These are phyloP conservation scores for Arabis alpina DNA, from an alignment of 345 rosid genomes.

Conservation along the genomic window DNA sequence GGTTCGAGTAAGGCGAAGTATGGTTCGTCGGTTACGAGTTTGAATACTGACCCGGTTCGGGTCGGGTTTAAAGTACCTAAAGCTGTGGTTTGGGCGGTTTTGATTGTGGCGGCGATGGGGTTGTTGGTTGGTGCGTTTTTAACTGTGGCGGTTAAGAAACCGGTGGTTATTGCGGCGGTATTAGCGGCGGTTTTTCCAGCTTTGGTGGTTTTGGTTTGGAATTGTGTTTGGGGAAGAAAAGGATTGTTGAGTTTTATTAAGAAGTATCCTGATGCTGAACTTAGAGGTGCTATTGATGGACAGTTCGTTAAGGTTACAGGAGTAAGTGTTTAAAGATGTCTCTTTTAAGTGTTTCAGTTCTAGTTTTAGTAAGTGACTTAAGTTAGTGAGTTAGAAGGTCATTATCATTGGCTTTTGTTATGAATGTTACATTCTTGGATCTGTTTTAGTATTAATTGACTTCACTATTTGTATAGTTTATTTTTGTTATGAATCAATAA, in stretches of 20 bases:
- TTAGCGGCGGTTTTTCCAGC: conserved; percentile 61
- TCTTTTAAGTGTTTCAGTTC: not conserved
- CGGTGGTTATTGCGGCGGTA: conserved; percentile 67
- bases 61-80: conserved; percentile 82
- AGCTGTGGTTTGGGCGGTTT: conserved; percentile 72
- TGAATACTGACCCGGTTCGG: conserved; percentile 63
- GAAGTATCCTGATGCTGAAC: conserved; percentile 81
- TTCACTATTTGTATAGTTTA: not conserved
- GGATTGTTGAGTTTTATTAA: conserved; percentile 67
- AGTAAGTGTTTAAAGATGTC: conserved; percentile 50
- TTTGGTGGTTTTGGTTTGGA: conserved; percentile 62
- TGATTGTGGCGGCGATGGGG: conserved; percentile 63
- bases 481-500: no score
- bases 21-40: conserved; percentile 80
- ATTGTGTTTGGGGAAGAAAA: conserved; percentile 70
- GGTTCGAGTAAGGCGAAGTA: conserved; percentile 60
- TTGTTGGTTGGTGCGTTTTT: conserved; percentile 75
- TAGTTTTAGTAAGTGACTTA: conserved; percentile 9
- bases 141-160: conserved; percentile 78
- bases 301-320: conserved; percentile 93
- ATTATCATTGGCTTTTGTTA: conserved; percentile 18
- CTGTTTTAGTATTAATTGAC: conserved; percentile 23
- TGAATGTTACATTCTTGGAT: conserved; percentile 24
- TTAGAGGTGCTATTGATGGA: conserved; percentile 93
- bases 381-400: conserved; percentile 24